phyloP scores from a whole-genome alignment of 306 rosid species.

The Myrica gale region DNA sequence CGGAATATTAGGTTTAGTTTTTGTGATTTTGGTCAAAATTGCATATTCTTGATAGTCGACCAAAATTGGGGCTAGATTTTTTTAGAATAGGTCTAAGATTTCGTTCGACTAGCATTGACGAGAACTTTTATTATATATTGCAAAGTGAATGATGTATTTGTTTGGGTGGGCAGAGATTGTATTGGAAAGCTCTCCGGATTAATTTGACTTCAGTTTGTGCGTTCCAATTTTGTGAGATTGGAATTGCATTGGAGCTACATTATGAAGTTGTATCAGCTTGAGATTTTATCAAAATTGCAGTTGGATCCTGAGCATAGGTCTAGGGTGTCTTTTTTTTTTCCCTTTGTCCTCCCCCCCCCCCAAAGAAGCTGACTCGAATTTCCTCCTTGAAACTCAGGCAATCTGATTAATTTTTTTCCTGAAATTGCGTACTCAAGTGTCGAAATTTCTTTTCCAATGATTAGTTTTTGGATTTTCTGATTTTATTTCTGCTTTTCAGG shows the following conservation, averaged over 20 bases:
- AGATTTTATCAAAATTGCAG: not conserved
- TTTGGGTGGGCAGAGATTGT: not conserved
- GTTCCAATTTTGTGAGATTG: too few species aligned
- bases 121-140: not conserved
- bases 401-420: not conserved
- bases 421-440: not conserved
- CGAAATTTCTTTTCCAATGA: too few species aligned
- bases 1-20: not conserved
- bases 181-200: not conserved
- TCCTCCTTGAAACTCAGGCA: not conserved
- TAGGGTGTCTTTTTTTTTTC: not conserved
- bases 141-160: not conserved
- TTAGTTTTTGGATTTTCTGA: not conserved
- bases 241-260: too few species aligned
- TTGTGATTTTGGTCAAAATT: not conserved
- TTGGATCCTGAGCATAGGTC: not conserved
- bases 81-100: not conserved
- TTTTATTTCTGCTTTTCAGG: conserved; percentile 13
- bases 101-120: not conserved
- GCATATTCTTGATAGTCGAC: not conserved
- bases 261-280: not conserved
- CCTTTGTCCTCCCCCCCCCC: too few species aligned
- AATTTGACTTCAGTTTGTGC: not conserved
- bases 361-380: not conserved
- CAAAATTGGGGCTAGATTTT: not conserved